A percentile compares a stretch with the other conserved stretches of the same genome.
Conservation (phyloP, 345 rosid genomes). For the Turritis glabra region DNA sequence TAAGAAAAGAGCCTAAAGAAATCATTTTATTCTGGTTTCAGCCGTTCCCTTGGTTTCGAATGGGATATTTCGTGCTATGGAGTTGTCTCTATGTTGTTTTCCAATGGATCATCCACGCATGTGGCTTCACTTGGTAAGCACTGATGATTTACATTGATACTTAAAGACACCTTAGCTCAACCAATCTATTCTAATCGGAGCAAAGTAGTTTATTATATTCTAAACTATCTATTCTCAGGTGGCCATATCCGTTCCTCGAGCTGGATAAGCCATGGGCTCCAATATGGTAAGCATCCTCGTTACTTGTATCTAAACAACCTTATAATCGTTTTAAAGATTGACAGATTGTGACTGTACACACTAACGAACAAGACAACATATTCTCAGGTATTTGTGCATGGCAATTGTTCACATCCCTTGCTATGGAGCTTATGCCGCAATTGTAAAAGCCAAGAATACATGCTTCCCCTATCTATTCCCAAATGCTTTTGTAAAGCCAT, state of each 20-base stretch:
- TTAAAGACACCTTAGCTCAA: not conserved
- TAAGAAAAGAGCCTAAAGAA: not conserved
- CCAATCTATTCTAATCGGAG: not conserved
- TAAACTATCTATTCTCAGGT: conserved; percentile 48
- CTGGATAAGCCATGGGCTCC: conserved; percentile 70
- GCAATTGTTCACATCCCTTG: conserved; percentile 75
- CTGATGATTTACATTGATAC: not conserved
- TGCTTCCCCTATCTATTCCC: conserved; percentile 56
- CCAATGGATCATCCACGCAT: conserved; percentile 87
- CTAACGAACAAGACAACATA: not conserved
- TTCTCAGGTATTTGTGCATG: conserved; percentile 59
- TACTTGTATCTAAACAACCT: too few relatives aligned
- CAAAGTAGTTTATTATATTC: too few relatives aligned
- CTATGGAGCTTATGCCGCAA: conserved; percentile 58
- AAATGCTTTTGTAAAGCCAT: conserved; percentile 36
- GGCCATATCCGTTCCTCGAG: conserved; percentile 92
- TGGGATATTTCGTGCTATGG: conserved; percentile 79
- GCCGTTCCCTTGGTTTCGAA: conserved; percentile 85
- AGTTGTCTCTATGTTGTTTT: conserved; percentile 71
- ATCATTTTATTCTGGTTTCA: conserved; percentile 24
- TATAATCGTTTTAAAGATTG: not conserved
- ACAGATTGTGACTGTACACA: not conserved
- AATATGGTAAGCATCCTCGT: conserved; percentile 54
- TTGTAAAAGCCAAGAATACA: conserved; percentile 51
- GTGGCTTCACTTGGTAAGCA: conserved; percentile 74